Percentiles rank a stretch among this genome's conserved stretches.
phyloP scores from a whole-genome alignment of 768 basidiomycete species.

The Lentinula detonsa region DNA sequence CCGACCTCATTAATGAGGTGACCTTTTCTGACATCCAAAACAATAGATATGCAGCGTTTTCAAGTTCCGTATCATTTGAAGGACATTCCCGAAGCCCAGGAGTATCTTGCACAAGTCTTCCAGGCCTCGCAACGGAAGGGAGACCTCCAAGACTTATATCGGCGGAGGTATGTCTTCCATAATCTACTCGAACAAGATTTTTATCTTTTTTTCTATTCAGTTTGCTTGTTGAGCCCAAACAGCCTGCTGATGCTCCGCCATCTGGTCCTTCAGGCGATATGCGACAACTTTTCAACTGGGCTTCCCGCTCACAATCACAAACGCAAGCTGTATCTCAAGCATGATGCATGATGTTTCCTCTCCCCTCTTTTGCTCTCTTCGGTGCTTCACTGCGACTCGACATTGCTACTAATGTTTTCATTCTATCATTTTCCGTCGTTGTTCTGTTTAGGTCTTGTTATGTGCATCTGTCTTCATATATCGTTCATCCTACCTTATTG shows the following conservation, averaged over 20 bases:
- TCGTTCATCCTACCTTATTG: background rate
- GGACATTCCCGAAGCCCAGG: constrained; percentile 85
- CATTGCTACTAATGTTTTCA: background rate
- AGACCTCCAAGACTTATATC: constrained; percentile 82
- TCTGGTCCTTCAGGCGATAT: constrained; percentile 55
- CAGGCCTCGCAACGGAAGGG: constrained; percentile 71
- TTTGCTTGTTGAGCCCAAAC: constrained; percentile 78
- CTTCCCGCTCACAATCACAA: constrained; percentile 48
- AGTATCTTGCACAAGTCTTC: constrained; percentile 67
- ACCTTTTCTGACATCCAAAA: background rate
- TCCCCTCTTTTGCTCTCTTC: background rate
- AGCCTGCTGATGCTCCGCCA: constrained; percentile 64
- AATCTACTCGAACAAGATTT: constrained; percentile 5
- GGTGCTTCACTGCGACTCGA: background rate
- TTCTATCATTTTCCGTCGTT: background rate
- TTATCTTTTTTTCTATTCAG: constrained; percentile 26
- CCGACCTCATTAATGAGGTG: background rate
- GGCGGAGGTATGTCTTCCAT: constrained; percentile 57
- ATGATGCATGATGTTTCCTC: background rate
- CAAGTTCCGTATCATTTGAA: constrained; percentile 83
- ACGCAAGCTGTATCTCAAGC: constrained; percentile 11
- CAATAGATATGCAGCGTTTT: constrained; percentile 84
- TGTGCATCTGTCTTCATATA: background rate
- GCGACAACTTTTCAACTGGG: constrained; percentile 78
- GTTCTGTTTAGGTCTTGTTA: constrained; percentile 1